Evolutionary conservation across 805 yeast genomes (phyloP).

Genomic region (Candida oleophila): DNA sequence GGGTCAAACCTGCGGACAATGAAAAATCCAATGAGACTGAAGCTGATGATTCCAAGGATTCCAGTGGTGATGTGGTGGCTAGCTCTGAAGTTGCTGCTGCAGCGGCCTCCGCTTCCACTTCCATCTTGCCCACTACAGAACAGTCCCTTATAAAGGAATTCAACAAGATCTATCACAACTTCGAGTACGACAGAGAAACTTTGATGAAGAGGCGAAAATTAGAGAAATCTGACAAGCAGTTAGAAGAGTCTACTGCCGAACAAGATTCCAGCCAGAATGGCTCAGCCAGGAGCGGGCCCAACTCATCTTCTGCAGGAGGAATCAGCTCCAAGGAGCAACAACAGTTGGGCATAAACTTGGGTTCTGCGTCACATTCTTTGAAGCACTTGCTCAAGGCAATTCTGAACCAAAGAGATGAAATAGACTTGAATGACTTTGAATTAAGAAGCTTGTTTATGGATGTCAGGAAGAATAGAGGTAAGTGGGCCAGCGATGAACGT

Average conservation of each 20-base stretch:
- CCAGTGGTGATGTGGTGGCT: constrained; percentile 1
- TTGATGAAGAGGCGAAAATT: constrained; percentile 71
- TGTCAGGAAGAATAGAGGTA: constrained; percentile 90
- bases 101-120: constrained; percentile 6
- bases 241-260: constrained; percentile 33
- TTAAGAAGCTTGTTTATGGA: constrained; percentile 83
- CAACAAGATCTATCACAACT: constrained; percentile 71
- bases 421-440: constrained; percentile 76
- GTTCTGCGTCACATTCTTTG: constrained; percentile 44
- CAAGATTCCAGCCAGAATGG: neutral
- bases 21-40: neutral
- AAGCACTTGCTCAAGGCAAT: constrained; percentile 79
- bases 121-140: constrained; percentile 20
- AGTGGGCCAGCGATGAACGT: constrained; percentile 95
- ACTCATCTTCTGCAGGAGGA: neutral
- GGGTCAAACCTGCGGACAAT: neutral
- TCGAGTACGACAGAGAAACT: constrained; percentile 76
- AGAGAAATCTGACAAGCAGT: constrained; percentile 75
- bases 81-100: constrained; percentile 10
- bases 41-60: neutral
- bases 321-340: neutral
- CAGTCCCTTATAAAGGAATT: constrained; percentile 52
- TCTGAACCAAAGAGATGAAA: constrained; percentile 74
- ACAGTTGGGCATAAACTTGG: constrained; percentile 32
- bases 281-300: neutral